These are phyloP conservation scores for Metschnikowia corniflorae DNA, from an alignment of 805 yeast species.

Conservation along the genomic window DNA sequence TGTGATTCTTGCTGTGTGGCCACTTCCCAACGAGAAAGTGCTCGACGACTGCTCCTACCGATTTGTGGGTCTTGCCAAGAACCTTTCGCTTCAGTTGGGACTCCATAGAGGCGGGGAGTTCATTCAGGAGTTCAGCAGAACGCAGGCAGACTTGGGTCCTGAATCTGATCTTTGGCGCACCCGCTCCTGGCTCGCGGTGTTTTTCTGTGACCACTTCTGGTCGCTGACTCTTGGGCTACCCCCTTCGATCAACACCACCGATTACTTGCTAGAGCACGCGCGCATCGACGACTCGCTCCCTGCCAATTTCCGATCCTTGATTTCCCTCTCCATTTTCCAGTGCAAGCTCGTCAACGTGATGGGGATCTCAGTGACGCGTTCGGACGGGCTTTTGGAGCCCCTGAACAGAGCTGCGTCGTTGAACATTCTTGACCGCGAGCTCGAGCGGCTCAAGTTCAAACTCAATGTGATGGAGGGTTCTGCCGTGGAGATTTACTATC, in stretches of 20 bases:
- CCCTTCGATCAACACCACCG: conserved; percentile 74
- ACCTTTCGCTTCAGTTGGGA: conserved; percentile 80
- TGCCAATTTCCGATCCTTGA: conserved; percentile 63
- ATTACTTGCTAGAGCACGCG: conserved; percentile 76
- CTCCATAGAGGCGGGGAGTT: conserved; percentile 85
- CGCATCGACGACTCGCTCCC: conserved; percentile 65
- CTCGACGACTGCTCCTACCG: conserved; percentile 89
- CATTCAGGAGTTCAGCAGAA: conserved; percentile 84
- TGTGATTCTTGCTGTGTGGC: conserved; percentile 84
- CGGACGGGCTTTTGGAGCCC: conserved; percentile 87
- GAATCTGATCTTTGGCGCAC: conserved; percentile 95
- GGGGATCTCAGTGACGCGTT: conserved; percentile 81
- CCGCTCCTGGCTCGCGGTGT: conserved; percentile 85
- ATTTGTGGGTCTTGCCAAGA: conserved; percentile 83
- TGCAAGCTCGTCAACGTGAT: conserved; percentile 77
- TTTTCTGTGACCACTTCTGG: conserved; percentile 88
- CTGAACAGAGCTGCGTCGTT: conserved; percentile 76
- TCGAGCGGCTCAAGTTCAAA: conserved; percentile 66
- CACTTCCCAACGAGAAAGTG: conserved; percentile 87
- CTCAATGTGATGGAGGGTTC: conserved; percentile 62
- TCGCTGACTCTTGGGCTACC: conserved; percentile 85
- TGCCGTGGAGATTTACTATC: conserved; percentile 70
- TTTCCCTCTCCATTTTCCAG: conserved; percentile 76
- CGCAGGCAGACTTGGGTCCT: conserved; percentile 77
- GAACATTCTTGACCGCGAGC: conserved; percentile 72